phyloP scores from a whole-genome alignment of 192 early-diverging fungal species.

The Mortierella claussenii region DNA sequence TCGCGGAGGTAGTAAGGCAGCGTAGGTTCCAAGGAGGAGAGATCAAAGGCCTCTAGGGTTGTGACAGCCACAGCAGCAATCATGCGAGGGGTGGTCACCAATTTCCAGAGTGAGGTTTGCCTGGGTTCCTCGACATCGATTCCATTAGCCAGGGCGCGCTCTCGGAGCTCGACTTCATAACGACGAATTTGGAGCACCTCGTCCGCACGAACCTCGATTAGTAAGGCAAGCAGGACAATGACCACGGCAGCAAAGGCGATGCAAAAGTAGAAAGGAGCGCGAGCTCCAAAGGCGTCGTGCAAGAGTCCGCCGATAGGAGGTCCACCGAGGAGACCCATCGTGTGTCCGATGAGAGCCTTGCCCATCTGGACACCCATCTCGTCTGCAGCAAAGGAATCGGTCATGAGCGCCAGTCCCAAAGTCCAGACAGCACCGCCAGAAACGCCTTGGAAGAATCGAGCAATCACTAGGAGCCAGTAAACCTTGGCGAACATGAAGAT shows the following conservation, averaged over 20 bases:
- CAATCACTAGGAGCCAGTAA: constrained; percentile 73
- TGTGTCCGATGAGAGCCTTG: constrained; percentile 71
- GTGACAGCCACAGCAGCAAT: constrained; percentile 41
- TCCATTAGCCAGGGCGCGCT: constrained; percentile 19
- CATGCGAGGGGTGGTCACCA: constrained; percentile 58
- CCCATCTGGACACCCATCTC: constrained; percentile 78
- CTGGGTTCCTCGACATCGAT: constrained; percentile 1
- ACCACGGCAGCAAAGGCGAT: constrained; percentile 65
- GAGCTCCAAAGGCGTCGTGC: constrained; percentile 69
- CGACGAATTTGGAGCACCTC: constrained; percentile 24
- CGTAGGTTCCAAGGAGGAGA: constrained; percentile 61
- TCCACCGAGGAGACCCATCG: constrained; percentile 74
- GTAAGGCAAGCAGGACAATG: constrained; percentile 61
- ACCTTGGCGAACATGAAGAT: constrained; percentile 71
- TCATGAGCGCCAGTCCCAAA: constrained; percentile 73
- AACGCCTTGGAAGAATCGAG: constrained; percentile 76
- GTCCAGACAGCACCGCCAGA: constrained; percentile 81
- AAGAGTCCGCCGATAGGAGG: constrained; percentile 76
- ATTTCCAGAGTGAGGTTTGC: constrained; percentile 46
- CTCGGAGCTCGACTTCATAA: constrained; percentile 28
- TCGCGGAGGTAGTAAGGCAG: constrained; percentile 64
- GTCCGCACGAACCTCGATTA: constrained; percentile 65
- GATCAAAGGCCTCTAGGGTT: constrained; percentile 30
- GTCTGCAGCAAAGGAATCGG: constrained; percentile 68
- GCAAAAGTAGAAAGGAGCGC: constrained; percentile 78